Evolutionary conservation across 1,284 basidiomycete species (phyloP).

Genomic region (Heterobasidion occidentale): DNA sequence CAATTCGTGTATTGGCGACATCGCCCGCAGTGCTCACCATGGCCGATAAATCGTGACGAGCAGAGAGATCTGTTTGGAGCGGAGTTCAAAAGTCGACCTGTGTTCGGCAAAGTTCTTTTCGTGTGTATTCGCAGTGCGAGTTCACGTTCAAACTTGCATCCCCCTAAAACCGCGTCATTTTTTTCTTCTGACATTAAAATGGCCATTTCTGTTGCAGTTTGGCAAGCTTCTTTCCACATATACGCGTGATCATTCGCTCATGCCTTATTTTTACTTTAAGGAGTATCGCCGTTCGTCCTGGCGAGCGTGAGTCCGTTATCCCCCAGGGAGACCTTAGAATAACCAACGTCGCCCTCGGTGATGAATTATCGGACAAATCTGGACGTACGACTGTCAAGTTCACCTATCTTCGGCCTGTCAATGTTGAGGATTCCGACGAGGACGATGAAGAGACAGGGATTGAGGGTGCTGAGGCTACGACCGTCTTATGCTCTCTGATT

Average conservation of each 20-base stretch:
- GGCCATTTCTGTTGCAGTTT: conserved; percentile 53
- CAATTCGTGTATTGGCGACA: conserved; percentile 5
- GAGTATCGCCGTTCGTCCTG: conserved; percentile 56
- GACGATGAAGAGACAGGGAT: conserved; percentile 44
- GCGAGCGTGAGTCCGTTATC: conserved; percentile 52
- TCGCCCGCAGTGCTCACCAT: conserved; percentile 35
- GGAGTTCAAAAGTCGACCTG: conserved; percentile 9
- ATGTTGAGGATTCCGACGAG: conserved; percentile 42
- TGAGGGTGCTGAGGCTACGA: conserved; percentile 34
- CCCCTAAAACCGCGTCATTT: background rate
- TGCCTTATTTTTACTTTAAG: conserved; percentile 25
- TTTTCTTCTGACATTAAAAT: conserved; percentile 25
- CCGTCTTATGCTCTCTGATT: conserved; percentile 61
- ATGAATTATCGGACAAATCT: conserved; percentile 55
- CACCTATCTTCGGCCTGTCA: conserved; percentile 42
- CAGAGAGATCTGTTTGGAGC: conserved; percentile 16
- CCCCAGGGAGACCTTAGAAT: conserved; percentile 72
- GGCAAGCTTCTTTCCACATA: conserved; percentile 31
- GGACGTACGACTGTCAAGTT: conserved; percentile 79
- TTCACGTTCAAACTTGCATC: background rate
- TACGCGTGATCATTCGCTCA: conserved; percentile 4
- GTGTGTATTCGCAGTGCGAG: conserved; percentile 1
- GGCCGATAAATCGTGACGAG: conserved; percentile 11
- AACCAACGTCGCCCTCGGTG: conserved; percentile 80
- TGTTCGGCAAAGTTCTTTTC: conserved; percentile 1